Base-by-base conservation (phyloP, 2,329 filamentous ascomycete genomes). In the Fusarium dimerum region DNA sequence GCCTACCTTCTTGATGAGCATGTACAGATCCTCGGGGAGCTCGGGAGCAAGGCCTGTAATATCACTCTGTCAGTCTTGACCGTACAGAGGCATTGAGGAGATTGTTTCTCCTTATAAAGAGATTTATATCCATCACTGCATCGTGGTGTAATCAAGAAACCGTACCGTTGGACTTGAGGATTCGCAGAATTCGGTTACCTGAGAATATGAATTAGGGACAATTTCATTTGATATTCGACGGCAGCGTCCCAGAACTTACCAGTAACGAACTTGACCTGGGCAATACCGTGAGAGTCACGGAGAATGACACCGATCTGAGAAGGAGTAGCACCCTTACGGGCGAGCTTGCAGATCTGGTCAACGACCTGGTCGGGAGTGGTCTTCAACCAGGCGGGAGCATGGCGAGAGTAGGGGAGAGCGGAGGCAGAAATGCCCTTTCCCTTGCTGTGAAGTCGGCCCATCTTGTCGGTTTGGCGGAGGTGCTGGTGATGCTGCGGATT, bases 181-280 rank as follows among this genome's bases (percentile, higher is more conserved):
- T 97, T 79, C 94, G 89, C 74, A 99, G 91, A 77, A 99, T 97
- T 86, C 96, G 96, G 91, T 99, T 99, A 82, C 94, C 93, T 92
- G 12, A 17, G 45, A 38, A 47, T 7, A 43, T 66, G 59, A 52
- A 71, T 80, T 68, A 81, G 75, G 64, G 64, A 59, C 54, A 18
- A 17, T 15, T 6, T 32, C 10, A 11, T 16, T 39, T 16, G 10
- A 2, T 10, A 5, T 15, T 38, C 7, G 6, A n/a, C 20, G 17
- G 12, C 12, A 7, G 40, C 30, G 16, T 13, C 43, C 34, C 9
- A 20, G n/a, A n/a, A 39, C 88, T 73, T 90, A 95, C 92, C 92
- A 76, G 92, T 96, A 68, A 97, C 91, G 73, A 96, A 82, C 85
- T 94, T 95, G 80, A 97, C 93, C 83, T 97, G 94, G 70, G 94